A percentile compares a stretch with the other conserved stretches of the same genome.
These are phyloP conservation scores for Colletotrichum orbiculare DNA, from an alignment of 2,329 filamentous ascomycete species.

Conservation along the genomic window DNA sequence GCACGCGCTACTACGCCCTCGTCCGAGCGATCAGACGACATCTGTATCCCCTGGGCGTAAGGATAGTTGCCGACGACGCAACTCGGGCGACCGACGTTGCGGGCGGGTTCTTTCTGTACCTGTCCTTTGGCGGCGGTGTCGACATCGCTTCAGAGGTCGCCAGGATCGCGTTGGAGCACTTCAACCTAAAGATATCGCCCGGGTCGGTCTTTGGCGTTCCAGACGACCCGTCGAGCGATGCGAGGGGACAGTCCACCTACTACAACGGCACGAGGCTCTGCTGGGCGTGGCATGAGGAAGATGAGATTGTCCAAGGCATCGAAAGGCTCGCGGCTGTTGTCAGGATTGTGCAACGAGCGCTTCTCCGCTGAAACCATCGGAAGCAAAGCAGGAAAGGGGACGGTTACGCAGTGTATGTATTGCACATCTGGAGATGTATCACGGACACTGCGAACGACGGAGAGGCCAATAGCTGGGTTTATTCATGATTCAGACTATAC, in stretches of 20 bases:
- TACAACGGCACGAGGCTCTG: slow-evolving; percentile 67
- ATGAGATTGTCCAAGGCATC: slow-evolving; percentile 75
- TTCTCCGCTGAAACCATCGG: background rate
- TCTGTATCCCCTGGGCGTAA: slow-evolving; percentile 37
- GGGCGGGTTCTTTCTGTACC: slow-evolving; percentile 75
- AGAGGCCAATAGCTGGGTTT: too few species aligned
- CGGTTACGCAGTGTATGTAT: too few species aligned
- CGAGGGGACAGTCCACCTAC: slow-evolving; percentile 27
- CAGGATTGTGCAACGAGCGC: background rate
- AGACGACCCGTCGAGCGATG: slow-evolving; percentile 46
- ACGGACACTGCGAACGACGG: too few species aligned
- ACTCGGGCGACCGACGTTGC: slow-evolving; percentile 22
- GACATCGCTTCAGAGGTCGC: slow-evolving; percentile 57
- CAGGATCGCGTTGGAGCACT: slow-evolving; percentile 58
- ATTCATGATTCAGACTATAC: too few species aligned
- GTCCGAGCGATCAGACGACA: slow-evolving; percentile 3
- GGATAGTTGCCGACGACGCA: slow-evolving; percentile 49
- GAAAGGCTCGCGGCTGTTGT: slow-evolving; percentile 61
- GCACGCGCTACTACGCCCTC: slow-evolving; percentile 4
- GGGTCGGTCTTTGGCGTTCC: slow-evolving; percentile 66
- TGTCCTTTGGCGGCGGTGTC: slow-evolving; percentile 59
- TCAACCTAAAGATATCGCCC: slow-evolving; percentile 65
- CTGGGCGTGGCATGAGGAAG: slow-evolving; percentile 78
- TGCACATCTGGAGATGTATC: too few species aligned
- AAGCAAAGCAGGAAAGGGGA: too few species aligned